Evolutionary conservation across 2,329 filamentous ascomycete species (phyloP).

Genomic region (Botrytis elliptica): DNA sequence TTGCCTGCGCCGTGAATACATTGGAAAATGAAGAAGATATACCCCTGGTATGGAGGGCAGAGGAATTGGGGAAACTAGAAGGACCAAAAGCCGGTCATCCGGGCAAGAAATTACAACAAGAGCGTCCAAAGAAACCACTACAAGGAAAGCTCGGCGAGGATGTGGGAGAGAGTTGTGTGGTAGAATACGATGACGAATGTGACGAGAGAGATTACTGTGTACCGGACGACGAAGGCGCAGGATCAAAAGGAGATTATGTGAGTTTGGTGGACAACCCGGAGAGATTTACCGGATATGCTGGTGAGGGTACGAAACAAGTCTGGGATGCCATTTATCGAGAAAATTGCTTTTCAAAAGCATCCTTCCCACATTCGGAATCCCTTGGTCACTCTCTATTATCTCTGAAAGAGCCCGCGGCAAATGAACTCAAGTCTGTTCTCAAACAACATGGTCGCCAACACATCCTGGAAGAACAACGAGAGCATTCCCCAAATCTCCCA

Average conservation of each 20-base stretch:
- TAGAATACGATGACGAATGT: constrained; percentile 96
- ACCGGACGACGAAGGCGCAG: constrained; percentile 85
- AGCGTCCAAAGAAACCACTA: constrained; percentile 70
- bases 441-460: constrained; percentile 59
- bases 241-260: constrained; percentile 92
- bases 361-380: constrained; percentile 58
- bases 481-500: constrained; percentile 52
- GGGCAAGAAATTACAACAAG: constrained; percentile 67
- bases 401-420: constrained; percentile 47
- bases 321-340: constrained; percentile 97
- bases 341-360: constrained; percentile 83
- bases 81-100: constrained; percentile 91
- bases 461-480: constrained; percentile 59
- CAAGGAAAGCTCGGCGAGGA: constrained; percentile 79
- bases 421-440: constrained; percentile 61
- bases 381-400: constrained; percentile 46
- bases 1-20: constrained; percentile 92
- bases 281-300: constrained; percentile 90
- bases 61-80: constrained; percentile 87
- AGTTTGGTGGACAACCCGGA: constrained; percentile 92
- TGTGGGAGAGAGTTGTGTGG: constrained; percentile 92
- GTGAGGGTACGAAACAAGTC: constrained; percentile 80
- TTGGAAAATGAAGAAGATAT: constrained; percentile 95
- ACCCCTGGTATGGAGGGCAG: constrained; percentile 84
- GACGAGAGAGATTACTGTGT: constrained; percentile 97